Base-by-base conservation (phyloP, 208 protist species). In the Crithidia expoeki region DNA sequence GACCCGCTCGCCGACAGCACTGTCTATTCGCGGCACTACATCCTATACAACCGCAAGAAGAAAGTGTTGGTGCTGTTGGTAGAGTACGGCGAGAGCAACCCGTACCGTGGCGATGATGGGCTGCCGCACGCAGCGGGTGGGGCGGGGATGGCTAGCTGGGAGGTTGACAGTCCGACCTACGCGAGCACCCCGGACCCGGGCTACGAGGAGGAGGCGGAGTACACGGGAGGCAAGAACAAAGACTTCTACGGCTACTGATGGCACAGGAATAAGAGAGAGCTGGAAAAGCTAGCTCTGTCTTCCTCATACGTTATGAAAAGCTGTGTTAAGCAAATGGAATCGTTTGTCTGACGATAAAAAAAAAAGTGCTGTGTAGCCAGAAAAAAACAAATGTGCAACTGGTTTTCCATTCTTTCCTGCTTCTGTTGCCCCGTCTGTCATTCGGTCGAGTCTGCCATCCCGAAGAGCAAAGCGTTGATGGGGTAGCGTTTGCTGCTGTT, bases 21-120 rank as follows among this genome's bases (percentile, higher is more conserved):
- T 28, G 71, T 94, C 40, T 87, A 86, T 44, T 76, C 88, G 4
- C 82, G 88, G 28, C 84, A 90, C 67, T 90, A 85, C 68, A 84
- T 94, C 49, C 55, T 91, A 2, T 94, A 91, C 74, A 89, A 91
- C 75, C 85, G 74, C 40, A 58, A 74, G 32, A 65, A 72, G 34
- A 85, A 86, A 56, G 69, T 91, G 56, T 64, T 94, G 14, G 88
- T 94, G 59, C 58, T 80, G 47, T 42, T 94, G 19, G 58, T 89
- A 16, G 49, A 86, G 30, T 93, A 80, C 78, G 84, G 74, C 21
- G 76, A 90, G 76, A 83, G 84, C 30, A 90, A 89, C 58, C 73
- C 71, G 53, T 93, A 93, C 51, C 80, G 83, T 19, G 81, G 81
- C 23, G 86, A 92, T 55, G 86, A 92, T 58, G 78, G 75, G 14